Conservation (phyloP, 495 filamentous ascomycete genomes). For the Amphirosellinia nigrospora region DNA sequence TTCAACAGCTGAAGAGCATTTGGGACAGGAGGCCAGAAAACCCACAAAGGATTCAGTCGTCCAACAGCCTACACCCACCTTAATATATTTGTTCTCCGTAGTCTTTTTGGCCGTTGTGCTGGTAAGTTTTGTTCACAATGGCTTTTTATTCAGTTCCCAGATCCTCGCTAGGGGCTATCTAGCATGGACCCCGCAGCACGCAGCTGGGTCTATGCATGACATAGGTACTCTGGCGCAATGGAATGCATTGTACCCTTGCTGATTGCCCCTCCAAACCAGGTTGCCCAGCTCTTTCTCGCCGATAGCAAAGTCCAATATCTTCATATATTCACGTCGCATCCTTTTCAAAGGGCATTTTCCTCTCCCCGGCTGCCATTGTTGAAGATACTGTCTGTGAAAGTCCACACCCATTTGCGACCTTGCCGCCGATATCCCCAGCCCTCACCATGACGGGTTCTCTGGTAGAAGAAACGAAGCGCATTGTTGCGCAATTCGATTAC, state of each 20-base stretch:
- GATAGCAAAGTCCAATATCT: constrained; percentile 44
- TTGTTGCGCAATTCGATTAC: constrained; percentile 88
- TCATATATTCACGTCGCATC: constrained; percentile 41
- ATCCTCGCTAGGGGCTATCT: constrained; percentile 26
- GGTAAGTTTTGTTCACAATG: constrained; percentile 44
- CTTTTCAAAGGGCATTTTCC: constrained; percentile 42
- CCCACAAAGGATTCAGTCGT: constrained; percentile 18
- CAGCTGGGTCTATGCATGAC: constrained; percentile 27
- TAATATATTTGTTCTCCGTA: constrained; percentile 48
- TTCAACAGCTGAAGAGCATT: constrained; percentile 1
- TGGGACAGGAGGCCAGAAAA: constrained; percentile 1
- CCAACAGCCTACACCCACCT: constrained; percentile 28
- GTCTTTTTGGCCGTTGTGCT: constrained; percentile 51
- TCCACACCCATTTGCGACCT: constrained; percentile 53
- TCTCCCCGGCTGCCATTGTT: constrained; percentile 50
- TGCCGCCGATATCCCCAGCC: constrained; percentile 52
- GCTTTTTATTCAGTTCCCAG: constrained; percentile 21
- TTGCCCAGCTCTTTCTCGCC: constrained; percentile 39
- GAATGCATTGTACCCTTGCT: constrained; percentile 30
- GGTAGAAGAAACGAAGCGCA: constrained; percentile 73
- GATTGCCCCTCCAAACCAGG: constrained; percentile 37
- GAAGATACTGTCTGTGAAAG: constrained; percentile 53
- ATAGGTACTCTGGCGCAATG: constrained; percentile 31
- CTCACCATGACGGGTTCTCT: constrained; percentile 60
- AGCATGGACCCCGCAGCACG: constrained; percentile 29